Evolutionary conservation across 768 basidiomycete genomes (phyloP).

Genomic region (Russula abietina): DNA sequence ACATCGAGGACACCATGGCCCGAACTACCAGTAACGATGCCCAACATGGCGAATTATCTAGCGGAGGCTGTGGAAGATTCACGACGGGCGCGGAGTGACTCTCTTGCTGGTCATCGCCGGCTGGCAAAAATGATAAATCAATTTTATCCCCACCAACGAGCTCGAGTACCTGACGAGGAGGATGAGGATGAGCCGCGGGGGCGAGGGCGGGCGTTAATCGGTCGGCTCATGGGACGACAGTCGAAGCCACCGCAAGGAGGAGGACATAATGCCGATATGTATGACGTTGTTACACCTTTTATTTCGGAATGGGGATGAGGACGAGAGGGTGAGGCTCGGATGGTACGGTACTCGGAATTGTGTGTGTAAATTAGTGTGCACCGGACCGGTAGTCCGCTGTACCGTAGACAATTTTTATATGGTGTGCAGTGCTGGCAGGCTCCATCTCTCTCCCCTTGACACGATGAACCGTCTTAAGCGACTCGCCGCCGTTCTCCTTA

Average conservation of each 20-base stretch:
- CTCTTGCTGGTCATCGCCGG: slow-evolving; percentile 54
- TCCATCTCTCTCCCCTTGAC: neutral
- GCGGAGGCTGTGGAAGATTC: slow-evolving; percentile 67
- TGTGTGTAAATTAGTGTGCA: neutral
- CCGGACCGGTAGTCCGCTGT: neutral
- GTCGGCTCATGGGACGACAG: slow-evolving; percentile 49
- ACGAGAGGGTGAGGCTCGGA: neutral
- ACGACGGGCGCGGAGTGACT: slow-evolving; percentile 52
- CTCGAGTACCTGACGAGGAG: slow-evolving; percentile 32
- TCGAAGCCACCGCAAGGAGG: slow-evolving; percentile 37
- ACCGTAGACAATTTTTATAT: neutral
- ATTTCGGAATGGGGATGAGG: slow-evolving; percentile 62
- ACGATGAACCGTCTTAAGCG: slow-evolving; percentile 20
- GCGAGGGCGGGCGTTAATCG: slow-evolving; percentile 36
- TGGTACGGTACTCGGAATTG: neutral
- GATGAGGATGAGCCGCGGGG: slow-evolving; percentile 41
- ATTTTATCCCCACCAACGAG: slow-evolving; percentile 53
- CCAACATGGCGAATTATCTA: slow-evolving; percentile 69
- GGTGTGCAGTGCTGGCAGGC: neutral
- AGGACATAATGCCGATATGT: slow-evolving; percentile 69
- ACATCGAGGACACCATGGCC: slow-evolving; percentile 57
- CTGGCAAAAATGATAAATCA: slow-evolving; percentile 63
- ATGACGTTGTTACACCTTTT: slow-evolving; percentile 78
- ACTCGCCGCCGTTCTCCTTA: slow-evolving; percentile 19
- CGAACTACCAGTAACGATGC: slow-evolving; percentile 66